phyloP scores from a whole-genome alignment of 352 stramenopile genomes.

The Pythium diclinum region DNA sequence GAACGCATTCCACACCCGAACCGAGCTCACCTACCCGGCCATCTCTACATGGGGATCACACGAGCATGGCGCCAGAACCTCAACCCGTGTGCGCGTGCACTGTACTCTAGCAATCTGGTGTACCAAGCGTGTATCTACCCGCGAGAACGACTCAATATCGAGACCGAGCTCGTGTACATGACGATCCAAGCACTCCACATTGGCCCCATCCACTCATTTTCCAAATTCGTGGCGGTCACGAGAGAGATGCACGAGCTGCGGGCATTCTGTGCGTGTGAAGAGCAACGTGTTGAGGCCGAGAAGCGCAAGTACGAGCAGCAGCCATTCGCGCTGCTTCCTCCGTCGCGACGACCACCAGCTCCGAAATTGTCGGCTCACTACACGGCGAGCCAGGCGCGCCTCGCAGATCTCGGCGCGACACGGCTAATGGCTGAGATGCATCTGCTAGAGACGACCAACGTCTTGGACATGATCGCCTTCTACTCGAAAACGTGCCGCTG shows the following conservation, averaged over 20 bases:
- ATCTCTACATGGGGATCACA: slow-evolving; percentile 65
- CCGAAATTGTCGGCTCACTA: slow-evolving; percentile 58
- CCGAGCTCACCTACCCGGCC: slow-evolving; percentile 50
- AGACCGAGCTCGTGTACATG: slow-evolving; percentile 67
- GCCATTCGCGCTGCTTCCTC: background rate
- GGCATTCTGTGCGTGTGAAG: slow-evolving; percentile 61
- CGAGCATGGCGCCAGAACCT: slow-evolving; percentile 40
- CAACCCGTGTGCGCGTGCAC: slow-evolving; percentile 20
- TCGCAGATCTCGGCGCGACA: slow-evolving; percentile 46
- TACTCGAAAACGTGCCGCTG: slow-evolving; percentile 52
- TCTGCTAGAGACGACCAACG: slow-evolving; percentile 45
- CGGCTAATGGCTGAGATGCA: slow-evolving; percentile 56
- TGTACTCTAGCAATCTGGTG: slow-evolving; percentile 41
- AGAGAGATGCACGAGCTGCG: slow-evolving; percentile 64
- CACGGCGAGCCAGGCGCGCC: slow-evolving; percentile 50
- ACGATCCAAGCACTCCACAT: slow-evolving; percentile 65
- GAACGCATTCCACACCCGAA: slow-evolving; percentile 49
- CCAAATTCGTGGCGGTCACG: slow-evolving; percentile 42
- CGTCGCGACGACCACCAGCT: slow-evolving; percentile 5
- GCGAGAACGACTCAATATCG: slow-evolving; percentile 41
- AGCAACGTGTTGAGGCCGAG: slow-evolving; percentile 45
- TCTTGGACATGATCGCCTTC: slow-evolving; percentile 58
- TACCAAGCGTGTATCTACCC: slow-evolving; percentile 58
- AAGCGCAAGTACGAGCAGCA: slow-evolving; percentile 12
- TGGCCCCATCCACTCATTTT: slow-evolving; percentile 55